Percentiles rank a stretch among this genome's conserved stretches.
phyloP scores from a whole-genome alignment of 352 stramenopile genomes.

The Pythium sukuiense region DNA sequence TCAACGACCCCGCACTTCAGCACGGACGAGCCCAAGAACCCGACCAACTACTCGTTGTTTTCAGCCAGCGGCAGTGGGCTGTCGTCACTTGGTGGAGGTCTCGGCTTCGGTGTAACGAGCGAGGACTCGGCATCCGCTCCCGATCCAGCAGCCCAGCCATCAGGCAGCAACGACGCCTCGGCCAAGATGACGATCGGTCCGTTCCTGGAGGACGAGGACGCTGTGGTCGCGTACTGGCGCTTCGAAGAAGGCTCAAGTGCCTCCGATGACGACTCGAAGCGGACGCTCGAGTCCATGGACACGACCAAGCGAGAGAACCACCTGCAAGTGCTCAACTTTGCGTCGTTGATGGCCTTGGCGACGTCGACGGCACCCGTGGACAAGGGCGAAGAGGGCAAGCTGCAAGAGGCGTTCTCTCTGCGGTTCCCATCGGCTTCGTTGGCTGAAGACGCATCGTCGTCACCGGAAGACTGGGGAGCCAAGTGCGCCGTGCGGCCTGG shows the following conservation, averaged over 20 bases:
- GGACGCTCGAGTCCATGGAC: constrained; percentile 58
- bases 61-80: not conserved
- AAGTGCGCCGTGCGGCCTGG: constrained; percentile 52
- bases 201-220: constrained; percentile 84
- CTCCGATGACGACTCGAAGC: constrained; percentile 12
- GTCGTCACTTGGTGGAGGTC: not conserved
- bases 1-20: constrained; percentile 46
- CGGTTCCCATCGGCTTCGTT: constrained; percentile 40
- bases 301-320: constrained; percentile 85
- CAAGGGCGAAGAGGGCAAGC: constrained; percentile 62
- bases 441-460: not conserved
- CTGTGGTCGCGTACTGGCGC: constrained; percentile 82
- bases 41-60: constrained; percentile 56
- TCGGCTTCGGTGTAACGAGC: not conserved
- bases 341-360: constrained; percentile 37
- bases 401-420: constrained; percentile 69
- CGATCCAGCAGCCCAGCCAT: not conserved
- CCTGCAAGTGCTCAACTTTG: constrained; percentile 50
- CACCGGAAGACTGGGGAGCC: constrained; percentile 39
- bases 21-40: constrained; percentile 52
- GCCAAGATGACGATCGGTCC: constrained; percentile 74
- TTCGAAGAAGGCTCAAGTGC: constrained; percentile 73
- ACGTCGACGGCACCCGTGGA: constrained; percentile 70
- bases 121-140: not conserved
- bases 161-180: constrained; percentile 1